Evolutionary conservation across 2,329 filamentous ascomycete species (phyloP), one percentile per base, ranked within the genome.

Genomic region (Fusarium beomiforme): DNA sequence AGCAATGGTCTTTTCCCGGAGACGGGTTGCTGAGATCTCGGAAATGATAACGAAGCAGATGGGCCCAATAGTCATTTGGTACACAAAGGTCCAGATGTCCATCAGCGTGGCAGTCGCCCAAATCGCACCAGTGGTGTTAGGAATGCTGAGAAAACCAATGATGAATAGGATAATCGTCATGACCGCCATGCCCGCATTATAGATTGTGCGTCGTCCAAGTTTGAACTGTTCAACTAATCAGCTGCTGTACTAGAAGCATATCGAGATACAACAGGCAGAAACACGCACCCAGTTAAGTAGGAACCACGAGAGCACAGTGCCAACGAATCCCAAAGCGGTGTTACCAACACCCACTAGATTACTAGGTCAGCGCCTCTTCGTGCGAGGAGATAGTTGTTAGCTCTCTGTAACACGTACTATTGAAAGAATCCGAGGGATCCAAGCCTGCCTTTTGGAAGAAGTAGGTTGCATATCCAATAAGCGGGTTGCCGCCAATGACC

Each of bases 361-460:
- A 53, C 5, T 2, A 31, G 10, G 50, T 53, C 24, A 53, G 50
- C 19, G 29, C 17, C 13, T 31, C 8, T 31, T n/a, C n/a, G n/a
- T n/a, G n/a, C n/a, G n/a, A n/a, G n/a, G n/a, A n/a, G n/a, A 2
- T 29, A 19, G 19, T 41, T 53, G 13, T 23, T 0, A 17, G 19
- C 2, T 14, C 23, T 53, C 16, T 0, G 19, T 5, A 14, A 14
- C 1, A 53, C 50, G 19, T 23, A 53, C 50, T 53, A 17, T 53
- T 53, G 2, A 83, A 85, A 2, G 82, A 80, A 14, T 79, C 75
- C 1, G 76, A 71, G 21, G 79, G 77, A n/a, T 77, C 63, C 24
- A 85, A 76, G 36, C 85, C 84, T 1, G 83, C 79, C 42, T 84
- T 82, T 37, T 81, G 76, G 75, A 83, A 85, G 72, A 86, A 86